Conservation (phyloP, 805 yeast species). For the Candida mattraensis region DNA sequence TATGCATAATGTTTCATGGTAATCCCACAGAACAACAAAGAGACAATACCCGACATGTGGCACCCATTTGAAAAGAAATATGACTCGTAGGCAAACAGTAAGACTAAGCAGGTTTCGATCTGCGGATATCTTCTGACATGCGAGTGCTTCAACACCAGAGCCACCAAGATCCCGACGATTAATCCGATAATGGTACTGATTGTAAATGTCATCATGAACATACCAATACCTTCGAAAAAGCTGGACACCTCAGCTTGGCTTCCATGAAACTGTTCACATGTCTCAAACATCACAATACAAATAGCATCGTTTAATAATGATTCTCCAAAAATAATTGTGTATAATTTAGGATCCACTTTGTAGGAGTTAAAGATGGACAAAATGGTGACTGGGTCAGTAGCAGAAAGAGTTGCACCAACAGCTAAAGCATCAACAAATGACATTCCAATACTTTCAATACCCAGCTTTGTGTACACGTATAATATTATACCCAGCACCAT, state of each 20-base stretch:
- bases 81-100: constrained; percentile 90
- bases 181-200: constrained; percentile 89
- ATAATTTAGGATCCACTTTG: constrained; percentile 95
- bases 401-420: constrained; percentile 96
- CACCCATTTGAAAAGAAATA: constrained; percentile 98
- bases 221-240: constrained; percentile 90
- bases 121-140: constrained; percentile 94
- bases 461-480: constrained; percentile 87
- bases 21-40: constrained; percentile 92
- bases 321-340: constrained; percentile 97
- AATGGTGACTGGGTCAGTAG: constrained; percentile 98
- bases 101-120: constrained; percentile 90
- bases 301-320: constrained; percentile 95
- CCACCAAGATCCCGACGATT: constrained; percentile 82
- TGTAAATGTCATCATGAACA: constrained; percentile 90
- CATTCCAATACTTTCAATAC: constrained; percentile 81
- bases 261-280: constrained; percentile 95
- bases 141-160: constrained; percentile 86
- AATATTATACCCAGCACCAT: constrained; percentile 86
- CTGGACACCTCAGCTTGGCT: constrained; percentile 70
- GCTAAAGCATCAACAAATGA: constrained; percentile 97
- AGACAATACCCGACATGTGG: constrained; percentile 98
- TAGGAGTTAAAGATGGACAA: constrained; percentile 94
- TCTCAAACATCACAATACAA: constrained; percentile 98
- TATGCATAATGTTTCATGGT: constrained; percentile 96